These are phyloP conservation scores for Cucurbita ficifolia DNA, from an alignment of 306 rosid species.

Conservation along the genomic window DNA sequence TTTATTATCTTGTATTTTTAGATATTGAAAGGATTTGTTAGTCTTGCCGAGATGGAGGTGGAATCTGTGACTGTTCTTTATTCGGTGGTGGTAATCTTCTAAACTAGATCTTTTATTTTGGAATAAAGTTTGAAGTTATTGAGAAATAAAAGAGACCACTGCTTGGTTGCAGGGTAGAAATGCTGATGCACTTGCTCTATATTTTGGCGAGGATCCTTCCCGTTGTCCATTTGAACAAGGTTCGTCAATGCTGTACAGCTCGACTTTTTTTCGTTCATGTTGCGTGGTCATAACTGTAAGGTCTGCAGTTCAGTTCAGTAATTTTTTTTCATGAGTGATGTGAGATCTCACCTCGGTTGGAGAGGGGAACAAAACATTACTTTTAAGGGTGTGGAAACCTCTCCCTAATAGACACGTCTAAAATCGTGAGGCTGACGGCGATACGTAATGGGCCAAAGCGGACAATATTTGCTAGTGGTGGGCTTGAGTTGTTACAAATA, in stretches of 20 bases:
- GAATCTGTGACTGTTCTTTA: conserved; percentile 59
- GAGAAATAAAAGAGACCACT: conserved; percentile 10
- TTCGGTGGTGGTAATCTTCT: conserved; percentile 61
- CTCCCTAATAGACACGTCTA: too few species aligned
- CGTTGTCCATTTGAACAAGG: conserved; percentile 93
- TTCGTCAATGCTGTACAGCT: conserved; percentile 19
- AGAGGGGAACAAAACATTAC: too few species aligned
- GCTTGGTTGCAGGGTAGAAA: conserved; percentile 65
- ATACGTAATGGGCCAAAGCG: too few species aligned
- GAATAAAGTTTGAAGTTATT: neutral
- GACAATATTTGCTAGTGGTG: too few species aligned
- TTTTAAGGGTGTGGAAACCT: too few species aligned
- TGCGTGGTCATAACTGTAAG: too few species aligned
- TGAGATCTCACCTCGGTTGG: too few species aligned
- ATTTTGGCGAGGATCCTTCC: conserved; percentile 92
- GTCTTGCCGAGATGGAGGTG: conserved; percentile 66
- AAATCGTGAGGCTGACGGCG: too few species aligned
- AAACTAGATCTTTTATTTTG: conserved; percentile 6
- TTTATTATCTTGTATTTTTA: conserved; percentile 15
- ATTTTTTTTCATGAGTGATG: too few species aligned
- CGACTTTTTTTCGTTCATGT: neutral
- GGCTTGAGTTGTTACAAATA: too few species aligned
- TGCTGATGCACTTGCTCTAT: conserved; percentile 84
- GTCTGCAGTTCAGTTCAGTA: too few species aligned
- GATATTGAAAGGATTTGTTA: conserved; percentile 67